Evolutionary conservation across 1,139 yeast species (phyloP), one percentile per base, ranked within the genome.

Genomic region (Magnusiomyces fungicola): DNA sequence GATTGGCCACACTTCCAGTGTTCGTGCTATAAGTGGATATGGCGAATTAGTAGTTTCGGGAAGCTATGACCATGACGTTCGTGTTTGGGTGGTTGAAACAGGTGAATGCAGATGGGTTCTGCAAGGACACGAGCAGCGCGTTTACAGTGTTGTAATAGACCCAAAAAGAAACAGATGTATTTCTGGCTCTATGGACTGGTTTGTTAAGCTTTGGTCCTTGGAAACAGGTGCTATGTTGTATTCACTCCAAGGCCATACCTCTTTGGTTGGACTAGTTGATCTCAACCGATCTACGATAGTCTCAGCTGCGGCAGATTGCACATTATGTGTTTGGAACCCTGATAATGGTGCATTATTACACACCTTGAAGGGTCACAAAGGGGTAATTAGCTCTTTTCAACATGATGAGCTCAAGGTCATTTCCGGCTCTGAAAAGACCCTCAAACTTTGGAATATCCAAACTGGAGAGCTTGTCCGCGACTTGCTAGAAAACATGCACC

Each of bases 261-360:
- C 94, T 14, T 70, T 92, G 21, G 98, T 92, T 21, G 98, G 98
- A 0, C 70, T 92, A 22, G 72, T 94, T 32, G 89, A 86, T 44
- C 74, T 90, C 23, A 82, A 88, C 7, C 81, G 85, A 40, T 81
- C 83, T 21, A 81, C 80, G 40, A 72, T 92, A n/a, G 96, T 92
- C 1, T 84, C 95, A 37, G 98, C 97, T 0, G 97, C 97, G 0
- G 97, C 97, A 0, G 98, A 92, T 64, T 80, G 95, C 1, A 83
- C 97, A 0, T 73, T 92, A 43, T 74, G 97, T 46, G 83, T 92
- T 2, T 92, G 98, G 98, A 84, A 92, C 62, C 94, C 97, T 0
- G 78, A 78, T 29, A 78, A 80, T 4, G 95, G 96, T 23, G 76
- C 78, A 39, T 75, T 81, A 51, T 69, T 75, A 53, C 80, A 81